Base-by-base conservation (phyloP, 441 rosid species). In the Macaranga tanarius region DNA sequence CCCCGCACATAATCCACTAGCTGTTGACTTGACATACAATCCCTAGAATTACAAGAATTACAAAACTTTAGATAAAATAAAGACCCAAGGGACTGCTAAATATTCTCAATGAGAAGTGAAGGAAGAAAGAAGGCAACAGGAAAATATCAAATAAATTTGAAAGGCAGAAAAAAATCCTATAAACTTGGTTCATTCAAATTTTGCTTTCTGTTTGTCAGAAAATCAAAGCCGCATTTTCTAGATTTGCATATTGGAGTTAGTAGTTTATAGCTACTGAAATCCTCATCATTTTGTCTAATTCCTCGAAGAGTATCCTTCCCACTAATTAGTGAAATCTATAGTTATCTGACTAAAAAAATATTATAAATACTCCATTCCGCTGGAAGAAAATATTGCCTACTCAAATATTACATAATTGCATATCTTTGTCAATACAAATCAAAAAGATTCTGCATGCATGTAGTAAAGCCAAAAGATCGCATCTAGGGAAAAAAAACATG, bases 1-100 rank as follows among this genome's bases (percentile, higher is more conserved):
- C 86, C 94, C 40, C 86, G 87, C 75, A 93, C 79, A 71, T 83
- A 93, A 78, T 93, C 98, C 81, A 93, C 92, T 42, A 93, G 89
- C 83, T 83, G 92, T 81, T 93, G 97, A 85, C 98, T 91, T 54
- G 98, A 80, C 97, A 93, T 80, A 85, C 97, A 93, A 80, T 93
- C 98, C 98, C 98, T 93, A 82, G 73, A 68, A 31, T 10, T 19
- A 52, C 15, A 11, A 23, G 40, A 65, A 51, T 50, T 40, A 40
- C 20, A 2, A 31, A 51, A 61, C 12, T 23, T n/a, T 15, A 44
- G 0, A 62, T 23, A 16, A n/a, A 38, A 23, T 4, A 38, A 15
- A 61, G 52, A 44, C 19, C 61, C 25, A 60, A 51, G 45, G 0
- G n/a, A 25, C 23, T 26, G 23, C 28, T 31, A 45, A 28, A 56